A percentile compares a stretch with the other conserved stretches of the same genome.
phyloP scores from a whole-genome alignment of 2,329 filamentous ascomycete genomes.

The Chrysoporthe puriensis region DNA sequence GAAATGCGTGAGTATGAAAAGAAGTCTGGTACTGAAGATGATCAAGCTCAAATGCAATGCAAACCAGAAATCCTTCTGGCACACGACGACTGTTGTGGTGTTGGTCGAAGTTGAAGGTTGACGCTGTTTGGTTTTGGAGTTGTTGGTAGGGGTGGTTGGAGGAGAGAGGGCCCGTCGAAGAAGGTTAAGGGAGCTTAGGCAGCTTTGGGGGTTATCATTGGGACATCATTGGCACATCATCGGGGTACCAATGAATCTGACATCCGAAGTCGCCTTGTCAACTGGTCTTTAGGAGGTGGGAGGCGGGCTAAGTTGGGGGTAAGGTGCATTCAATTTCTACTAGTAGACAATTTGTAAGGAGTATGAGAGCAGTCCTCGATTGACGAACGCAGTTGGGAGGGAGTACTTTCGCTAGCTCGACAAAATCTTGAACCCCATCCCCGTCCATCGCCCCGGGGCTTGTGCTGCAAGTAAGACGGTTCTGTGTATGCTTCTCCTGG shows the following conservation, averaged over 20 bases:
- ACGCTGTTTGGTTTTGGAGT: background rate
- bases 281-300: too few species aligned
- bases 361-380: background rate
- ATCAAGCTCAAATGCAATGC: background rate
- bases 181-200: background rate
- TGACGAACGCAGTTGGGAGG: background rate
- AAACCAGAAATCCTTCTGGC: background rate
- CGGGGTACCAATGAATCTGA: background rate
- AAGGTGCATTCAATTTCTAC: background rate
- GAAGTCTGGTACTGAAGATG: background rate
- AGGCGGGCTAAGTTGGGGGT: too few species aligned
- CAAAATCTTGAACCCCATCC: background rate
- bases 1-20: background rate
- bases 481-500: background rate
- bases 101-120: background rate
- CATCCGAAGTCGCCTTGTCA: background rate
- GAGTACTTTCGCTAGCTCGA: background rate
- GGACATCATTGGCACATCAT: too few species aligned
- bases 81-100: background rate
- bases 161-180: background rate
- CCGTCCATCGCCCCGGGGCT: background rate
- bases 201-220: background rate
- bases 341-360: too few species aligned
- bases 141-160: background rate
- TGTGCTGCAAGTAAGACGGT: conserved; percentile 2